These are phyloP conservation scores for Emmonsia crescens DNA, from an alignment of 2,329 filamentous ascomycete genomes.

Conservation along the genomic window DNA sequence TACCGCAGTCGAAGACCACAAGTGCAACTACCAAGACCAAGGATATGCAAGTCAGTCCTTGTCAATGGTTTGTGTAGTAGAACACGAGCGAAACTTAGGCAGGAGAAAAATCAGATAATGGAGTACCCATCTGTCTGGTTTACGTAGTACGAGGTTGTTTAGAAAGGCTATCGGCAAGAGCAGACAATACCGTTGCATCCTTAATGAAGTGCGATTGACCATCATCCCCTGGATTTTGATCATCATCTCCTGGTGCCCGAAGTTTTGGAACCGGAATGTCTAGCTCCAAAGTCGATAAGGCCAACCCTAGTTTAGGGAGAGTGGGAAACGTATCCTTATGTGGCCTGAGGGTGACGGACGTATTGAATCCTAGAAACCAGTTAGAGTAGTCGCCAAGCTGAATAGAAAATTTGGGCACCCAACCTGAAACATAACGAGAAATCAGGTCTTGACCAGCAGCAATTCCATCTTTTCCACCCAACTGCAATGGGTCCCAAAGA, in stretches of 20 bases:
- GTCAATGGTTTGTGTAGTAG: not conserved
- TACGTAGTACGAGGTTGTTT: constrained; percentile 4
- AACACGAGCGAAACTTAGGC: not conserved
- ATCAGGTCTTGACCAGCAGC: constrained; percentile 60
- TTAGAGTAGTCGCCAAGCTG: not conserved
- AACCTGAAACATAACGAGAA: constrained; percentile 74
- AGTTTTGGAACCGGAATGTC: constrained; percentile 62
- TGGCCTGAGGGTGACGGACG: constrained; percentile 61
- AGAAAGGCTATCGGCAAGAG: constrained; percentile 15
- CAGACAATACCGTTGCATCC: constrained; percentile 53
- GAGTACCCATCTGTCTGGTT: not conserved
- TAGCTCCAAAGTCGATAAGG: constrained; percentile 60
- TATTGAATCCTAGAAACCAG: constrained; percentile 54
- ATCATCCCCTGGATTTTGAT: constrained; percentile 30
- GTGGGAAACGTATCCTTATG: constrained; percentile 63
- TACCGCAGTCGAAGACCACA: constrained; percentile 74
- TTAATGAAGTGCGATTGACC: constrained; percentile 61
- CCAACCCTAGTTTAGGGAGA: constrained; percentile 59
- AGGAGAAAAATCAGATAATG: not conserved
- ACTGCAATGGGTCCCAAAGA: constrained; percentile 59
- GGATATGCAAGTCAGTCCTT: constrained; percentile 6
- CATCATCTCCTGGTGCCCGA: constrained; percentile 37
- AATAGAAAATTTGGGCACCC: not conserved
- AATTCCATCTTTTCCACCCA: constrained; percentile 52
- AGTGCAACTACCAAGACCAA: constrained; percentile 47